Evolutionary conservation across 805 yeast genomes (phyloP).

Genomic region (Candida quercuum): DNA sequence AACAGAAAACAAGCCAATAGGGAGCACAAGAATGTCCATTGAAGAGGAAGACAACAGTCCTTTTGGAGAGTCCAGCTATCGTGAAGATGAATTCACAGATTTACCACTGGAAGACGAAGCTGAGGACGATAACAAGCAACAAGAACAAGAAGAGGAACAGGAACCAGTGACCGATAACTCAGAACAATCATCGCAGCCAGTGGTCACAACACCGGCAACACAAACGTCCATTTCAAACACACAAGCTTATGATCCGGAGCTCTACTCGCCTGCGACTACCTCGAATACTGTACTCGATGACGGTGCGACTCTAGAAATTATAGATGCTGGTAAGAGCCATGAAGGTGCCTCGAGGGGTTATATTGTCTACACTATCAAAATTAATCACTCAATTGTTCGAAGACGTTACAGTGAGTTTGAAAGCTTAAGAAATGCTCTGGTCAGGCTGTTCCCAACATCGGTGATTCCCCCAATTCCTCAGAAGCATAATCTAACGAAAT

Average conservation of each 20-base stretch:
- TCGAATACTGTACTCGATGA: too few species aligned
- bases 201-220: conserved; percentile 2
- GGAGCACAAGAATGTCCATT: conserved; percentile 10
- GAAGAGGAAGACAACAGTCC: conserved; percentile 25
- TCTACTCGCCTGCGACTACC: too few species aligned
- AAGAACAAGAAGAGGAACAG: neutral
- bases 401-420: conserved; percentile 93
- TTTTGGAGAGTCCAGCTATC: conserved; percentile 9
- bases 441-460: conserved; percentile 70
- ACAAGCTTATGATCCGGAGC: conserved; percentile 25
- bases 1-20: neutral
- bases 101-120: conserved; percentile 21
- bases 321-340: conserved; percentile 80
- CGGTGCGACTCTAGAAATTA: too few species aligned
- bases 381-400: conserved; percentile 58
- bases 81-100: conserved; percentile 23
- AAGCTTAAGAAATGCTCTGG: conserved; percentile 64
- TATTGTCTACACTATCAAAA: conserved; percentile 74
- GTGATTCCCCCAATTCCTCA: conserved; percentile 94
- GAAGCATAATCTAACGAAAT: conserved; percentile 55
- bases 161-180: conserved; percentile 7
- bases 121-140: too few species aligned
- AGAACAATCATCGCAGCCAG: conserved; percentile 1
- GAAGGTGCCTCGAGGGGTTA: conserved; percentile 76
- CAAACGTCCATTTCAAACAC: conserved; percentile 8